Evolutionary conservation across 164 flowering plant species (phyloP).

Genomic region (Stephania yunnanensis): DNA sequence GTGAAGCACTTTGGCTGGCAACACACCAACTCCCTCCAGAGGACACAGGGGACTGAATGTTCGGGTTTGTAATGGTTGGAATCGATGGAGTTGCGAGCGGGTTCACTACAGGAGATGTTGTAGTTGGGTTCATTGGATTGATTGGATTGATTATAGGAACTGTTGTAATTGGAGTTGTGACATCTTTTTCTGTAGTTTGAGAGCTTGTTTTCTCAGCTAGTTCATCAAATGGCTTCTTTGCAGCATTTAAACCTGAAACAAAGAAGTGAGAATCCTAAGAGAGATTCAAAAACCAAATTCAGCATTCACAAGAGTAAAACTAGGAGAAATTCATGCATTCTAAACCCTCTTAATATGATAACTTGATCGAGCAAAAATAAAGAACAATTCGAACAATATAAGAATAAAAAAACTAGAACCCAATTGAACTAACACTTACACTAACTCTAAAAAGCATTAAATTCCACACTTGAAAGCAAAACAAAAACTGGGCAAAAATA

Average conservation of each 20-base stretch:
- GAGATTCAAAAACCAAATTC: background rate
- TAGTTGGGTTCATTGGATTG: slow-evolving; percentile 24
- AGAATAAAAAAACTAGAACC: background rate
- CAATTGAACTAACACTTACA: background rate
- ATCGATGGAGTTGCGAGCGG: slow-evolving; percentile 11
- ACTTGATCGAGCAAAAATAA: too few species aligned
- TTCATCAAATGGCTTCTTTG: slow-evolving; percentile 29
- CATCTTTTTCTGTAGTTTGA: slow-evolving; percentile 30
- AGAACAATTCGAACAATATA: background rate
- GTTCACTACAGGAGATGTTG: slow-evolving; percentile 10
- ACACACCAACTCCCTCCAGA: slow-evolving; percentile 64
- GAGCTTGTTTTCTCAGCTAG: slow-evolving; percentile 15
- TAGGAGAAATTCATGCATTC: background rate
- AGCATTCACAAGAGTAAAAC: background rate
- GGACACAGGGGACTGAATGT: slow-evolving; percentile 20
- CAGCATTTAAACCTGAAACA: slow-evolving; percentile 28
- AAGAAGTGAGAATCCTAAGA: background rate
- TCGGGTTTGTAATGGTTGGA: slow-evolving; percentile 23
- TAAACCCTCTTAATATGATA: background rate
- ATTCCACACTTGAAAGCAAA: background rate
- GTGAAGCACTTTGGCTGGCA: slow-evolving; percentile 59
- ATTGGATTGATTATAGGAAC: slow-evolving; percentile 53
- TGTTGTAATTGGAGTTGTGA: slow-evolving; percentile 34
- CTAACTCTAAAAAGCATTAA: too few species aligned
- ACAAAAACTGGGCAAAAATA: background rate